phyloP scores from a whole-genome alignment of 768 basidiomycete species.

The Podaxis sp. region DNA sequence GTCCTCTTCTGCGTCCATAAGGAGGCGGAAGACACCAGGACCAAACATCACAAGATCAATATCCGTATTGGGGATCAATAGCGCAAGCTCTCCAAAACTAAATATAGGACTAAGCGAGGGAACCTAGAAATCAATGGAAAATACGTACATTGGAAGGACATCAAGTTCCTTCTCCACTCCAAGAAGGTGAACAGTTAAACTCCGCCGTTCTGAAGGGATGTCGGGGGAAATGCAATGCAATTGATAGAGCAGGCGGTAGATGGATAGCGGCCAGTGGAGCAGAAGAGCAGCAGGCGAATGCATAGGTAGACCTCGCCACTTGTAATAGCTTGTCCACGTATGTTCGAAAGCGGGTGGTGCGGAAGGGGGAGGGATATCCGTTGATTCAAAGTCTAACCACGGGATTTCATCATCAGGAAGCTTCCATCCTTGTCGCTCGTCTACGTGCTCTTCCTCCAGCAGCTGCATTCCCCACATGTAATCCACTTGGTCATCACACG shows the following conservation, averaged over 20 bases:
- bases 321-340: slow-evolving; percentile 41
- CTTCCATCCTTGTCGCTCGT: slow-evolving; percentile 32
- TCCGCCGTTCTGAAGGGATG: slow-evolving; percentile 20
- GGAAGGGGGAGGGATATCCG: slow-evolving; percentile 18
- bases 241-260: slow-evolving; percentile 32
- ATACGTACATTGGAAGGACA: slow-evolving; percentile 4
- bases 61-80: slow-evolving; percentile 40
- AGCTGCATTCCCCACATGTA: slow-evolving; percentile 29
- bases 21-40: slow-evolving; percentile 23
- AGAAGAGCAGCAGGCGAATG: slow-evolving; percentile 38
- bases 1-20: slow-evolving; percentile 26
- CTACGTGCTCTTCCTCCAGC: slow-evolving; percentile 23
- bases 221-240: slow-evolving; percentile 25
- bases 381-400: slow-evolving; percentile 26
- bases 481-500: slow-evolving; percentile 3
- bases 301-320: slow-evolving; percentile 40
- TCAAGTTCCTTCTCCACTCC: slow-evolving; percentile 34
- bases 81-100: slow-evolving; percentile 41
- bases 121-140: background rate
- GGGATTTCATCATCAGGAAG: slow-evolving; percentile 27
- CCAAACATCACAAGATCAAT: slow-evolving; percentile 39
- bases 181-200: slow-evolving; percentile 30
- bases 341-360: slow-evolving; percentile 20
- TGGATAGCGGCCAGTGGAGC: slow-evolving; percentile 38
- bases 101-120: background rate